phyloP scores from a whole-genome alignment of 768 basidiomycete genomes.

The Leccinellum albellum region DNA sequence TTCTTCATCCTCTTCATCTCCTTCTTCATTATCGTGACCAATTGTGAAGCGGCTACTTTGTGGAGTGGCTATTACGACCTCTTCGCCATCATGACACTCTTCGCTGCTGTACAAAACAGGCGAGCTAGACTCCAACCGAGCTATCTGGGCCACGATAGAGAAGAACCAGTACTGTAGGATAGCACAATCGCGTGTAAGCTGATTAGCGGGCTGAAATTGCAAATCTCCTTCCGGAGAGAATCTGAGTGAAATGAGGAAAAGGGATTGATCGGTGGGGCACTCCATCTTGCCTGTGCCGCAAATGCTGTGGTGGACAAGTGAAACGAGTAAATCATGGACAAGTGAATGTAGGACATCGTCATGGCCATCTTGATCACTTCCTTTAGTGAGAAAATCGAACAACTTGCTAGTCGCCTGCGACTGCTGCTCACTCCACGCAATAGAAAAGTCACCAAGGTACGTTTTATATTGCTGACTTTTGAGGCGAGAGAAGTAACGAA shows the following conservation, averaged over 20 bases:
- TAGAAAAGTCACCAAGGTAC: background rate
- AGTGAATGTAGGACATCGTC: background rate
- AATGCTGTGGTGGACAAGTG: background rate
- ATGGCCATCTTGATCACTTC: background rate
- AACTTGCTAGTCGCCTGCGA: background rate
- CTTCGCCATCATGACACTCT: background rate
- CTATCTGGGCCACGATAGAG: background rate
- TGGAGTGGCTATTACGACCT: too few species aligned
- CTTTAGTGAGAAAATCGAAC: background rate
- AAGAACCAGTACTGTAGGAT: background rate
- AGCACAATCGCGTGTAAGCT: background rate
- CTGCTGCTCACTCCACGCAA: background rate
- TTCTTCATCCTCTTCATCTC: too few species aligned
- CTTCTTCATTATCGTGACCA: too few species aligned
- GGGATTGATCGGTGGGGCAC: background rate
- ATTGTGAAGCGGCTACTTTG: too few species aligned
- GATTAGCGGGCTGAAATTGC: background rate
- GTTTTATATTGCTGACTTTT: background rate
- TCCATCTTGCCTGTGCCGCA: background rate
- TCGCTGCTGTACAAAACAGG: background rate
- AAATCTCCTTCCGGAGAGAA: background rate
- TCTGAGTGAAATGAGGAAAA: background rate
- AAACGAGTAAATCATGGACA: background rate
- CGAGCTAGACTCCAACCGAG: background rate
- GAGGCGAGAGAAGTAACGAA: background rate